Evolutionary conservation across 2,329 filamentous ascomycete genomes (phyloP), one percentile per base, ranked within the genome.

Genomic region (Nannizzia gypsea): DNA sequence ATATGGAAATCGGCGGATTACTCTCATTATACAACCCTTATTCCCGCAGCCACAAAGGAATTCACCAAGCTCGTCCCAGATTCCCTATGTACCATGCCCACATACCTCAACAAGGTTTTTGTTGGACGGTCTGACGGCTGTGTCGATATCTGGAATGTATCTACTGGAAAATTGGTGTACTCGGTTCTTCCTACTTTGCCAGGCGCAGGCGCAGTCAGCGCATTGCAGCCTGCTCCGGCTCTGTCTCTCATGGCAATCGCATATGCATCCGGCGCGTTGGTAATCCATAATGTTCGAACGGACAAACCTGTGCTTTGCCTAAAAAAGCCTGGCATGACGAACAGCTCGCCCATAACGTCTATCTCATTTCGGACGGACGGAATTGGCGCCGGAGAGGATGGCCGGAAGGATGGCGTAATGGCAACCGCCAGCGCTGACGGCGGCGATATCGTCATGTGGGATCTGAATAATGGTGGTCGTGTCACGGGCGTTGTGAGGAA

Each of bases 71-170:
- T 85, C 65, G 83, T 96, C 60, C 90, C 88, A 0, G 88, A 88
- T 24, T 84, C 86, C 56, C 81, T 96, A 66, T 87, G 85, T 70
- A 95, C 83, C 67, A 90, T 97, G 86, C 91, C 92, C 1, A 97
- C 93, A 0, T 95, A 90, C 72, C 75, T 99, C 62, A 99, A 99
- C 79, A 99, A 99, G 74, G 83, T 99, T 50, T 90, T 97, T 65
- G 88, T 90, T 2, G 95, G 90, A 8, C 85, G 90, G 67, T 83
- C 82, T 64, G 90, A 99, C 71, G 93, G 93, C 5, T 87, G 85
- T 72, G 86, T 96, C 6, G 93, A 99, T 70, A 95, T 99, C 57
- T 99, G 93, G 92, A 99, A 99, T 70, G 78, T 99, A 62, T 95
- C 88, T 70, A 96, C 89, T 2, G 91, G 80, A 55, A 96, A 95